Base-by-base conservation (phyloP, 129 eudicot species). In the Lactuca sativa region DNA sequence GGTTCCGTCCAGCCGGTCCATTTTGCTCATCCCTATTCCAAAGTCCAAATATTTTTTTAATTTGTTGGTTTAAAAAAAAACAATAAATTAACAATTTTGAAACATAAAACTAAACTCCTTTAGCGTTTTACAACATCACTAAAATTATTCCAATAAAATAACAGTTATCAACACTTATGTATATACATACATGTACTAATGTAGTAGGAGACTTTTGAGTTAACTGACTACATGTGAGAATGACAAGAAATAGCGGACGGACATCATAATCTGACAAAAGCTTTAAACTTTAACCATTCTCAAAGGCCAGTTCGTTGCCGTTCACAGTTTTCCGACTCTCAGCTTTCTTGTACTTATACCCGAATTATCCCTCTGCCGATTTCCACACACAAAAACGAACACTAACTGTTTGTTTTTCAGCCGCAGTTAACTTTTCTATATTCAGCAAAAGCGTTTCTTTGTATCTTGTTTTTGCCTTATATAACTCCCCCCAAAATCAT, bases 251-350 rank as follows among this genome's bases (percentile, higher is more conserved):
- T 72, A 51, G 3, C 37, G 16, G 67, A 25, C 30, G 66, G 63
- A 62, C 10, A 2, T 11, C 55, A 25, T 25, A 77, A 53, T 6
- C 2, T 15, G 67, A 70, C 67, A 77, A 70, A 76, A 25, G 37
- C 33, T 17, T 5, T 9, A 62, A 67, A 67, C 70, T 76, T 65
- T 83, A 71, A 31, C 34, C 72, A 15, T 30, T 64, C 36, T 71
- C 88, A 83, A 79, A 69, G 66, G 83, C 75, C 79, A 79, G 74
- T 12, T 31, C 14, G 32, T 12, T 14, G 32, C 59, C 63, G 59
- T 31, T 62, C 13, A 72, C 82, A 13, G 66, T 79, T 78, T 70
- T 75, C 82, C 80, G 56, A 76, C n/a, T 79, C 84, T 38, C 88
- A 83, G 6, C 13, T 21, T 34, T 25, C 8, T 13, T 56, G 41